Conservation (phyloP, 169 alveolate genomes). For the Plasmodium relictum region DNA sequence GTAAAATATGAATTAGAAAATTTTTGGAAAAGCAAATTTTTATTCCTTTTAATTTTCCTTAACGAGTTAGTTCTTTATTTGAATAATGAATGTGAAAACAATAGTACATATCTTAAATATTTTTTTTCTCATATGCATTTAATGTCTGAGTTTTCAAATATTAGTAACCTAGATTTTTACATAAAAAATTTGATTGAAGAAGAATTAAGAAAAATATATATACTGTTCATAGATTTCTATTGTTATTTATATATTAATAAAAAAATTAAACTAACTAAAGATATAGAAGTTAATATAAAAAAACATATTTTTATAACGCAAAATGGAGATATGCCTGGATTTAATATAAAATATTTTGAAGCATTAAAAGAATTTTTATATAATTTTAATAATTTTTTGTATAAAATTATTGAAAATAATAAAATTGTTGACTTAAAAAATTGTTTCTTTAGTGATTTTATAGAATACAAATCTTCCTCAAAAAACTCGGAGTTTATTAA, state of each 20-base stretch:
- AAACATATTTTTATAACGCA: background rate
- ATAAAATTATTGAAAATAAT: constrained; percentile 5
- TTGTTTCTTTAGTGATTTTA: background rate
- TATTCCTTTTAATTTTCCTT: constrained; percentile 7
- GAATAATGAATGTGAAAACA: constrained; percentile 14
- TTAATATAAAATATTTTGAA: background rate
- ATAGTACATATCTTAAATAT: background rate
- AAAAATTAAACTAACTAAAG: background rate
- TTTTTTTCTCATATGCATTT: constrained; percentile 12
- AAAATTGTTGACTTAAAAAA: background rate
- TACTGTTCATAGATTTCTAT: constrained; percentile 12
- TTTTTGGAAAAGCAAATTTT: constrained; percentile 5
- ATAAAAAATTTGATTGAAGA: constrained; percentile 13
- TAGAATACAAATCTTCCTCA: background rate
- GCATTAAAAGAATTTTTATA: background rate
- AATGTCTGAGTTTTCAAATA: background rate
- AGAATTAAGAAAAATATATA: constrained; percentile 3
- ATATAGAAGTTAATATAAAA: background rate
- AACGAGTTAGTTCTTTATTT: constrained; percentile 5
- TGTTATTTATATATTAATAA: background rate
- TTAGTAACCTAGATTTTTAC: background rate
- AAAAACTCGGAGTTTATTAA: background rate
- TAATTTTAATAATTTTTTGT: background rate
- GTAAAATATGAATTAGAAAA: background rate
- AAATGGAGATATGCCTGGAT: background rate